These are phyloP conservation scores for Vigna mungo DNA, from an alignment of 306 rosid species.

Conservation along the genomic window DNA sequence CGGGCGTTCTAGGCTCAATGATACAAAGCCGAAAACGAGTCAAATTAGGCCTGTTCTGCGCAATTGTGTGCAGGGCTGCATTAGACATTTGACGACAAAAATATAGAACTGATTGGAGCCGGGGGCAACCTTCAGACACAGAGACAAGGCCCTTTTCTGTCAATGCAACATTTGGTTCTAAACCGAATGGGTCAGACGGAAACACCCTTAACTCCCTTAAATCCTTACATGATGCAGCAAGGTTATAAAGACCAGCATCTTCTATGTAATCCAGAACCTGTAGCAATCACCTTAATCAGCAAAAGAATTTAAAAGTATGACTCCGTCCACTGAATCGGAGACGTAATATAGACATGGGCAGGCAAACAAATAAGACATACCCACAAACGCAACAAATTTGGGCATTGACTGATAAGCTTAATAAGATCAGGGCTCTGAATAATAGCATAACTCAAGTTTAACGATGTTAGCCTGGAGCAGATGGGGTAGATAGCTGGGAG, in stretches of 20 bases:
- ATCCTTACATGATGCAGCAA: conserved; percentile 87
- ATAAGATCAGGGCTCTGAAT: conserved; percentile 72
- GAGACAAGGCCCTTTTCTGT: conserved; percentile 89
- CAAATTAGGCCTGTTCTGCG: conserved; percentile 76
- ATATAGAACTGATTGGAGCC: conserved; percentile 87
- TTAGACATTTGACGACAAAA: conserved; percentile 95
- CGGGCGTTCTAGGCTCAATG: conserved; percentile 80
- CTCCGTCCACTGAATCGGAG: conserved; percentile 17
- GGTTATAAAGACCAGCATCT: conserved; percentile 74
- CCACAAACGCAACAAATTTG: conserved; percentile 77
- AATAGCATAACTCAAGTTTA: conserved; percentile 78
- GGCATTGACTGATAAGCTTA: conserved; percentile 77
- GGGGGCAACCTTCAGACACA: conserved; percentile 91
- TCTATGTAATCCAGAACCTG: conserved; percentile 96
- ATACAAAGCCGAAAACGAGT: conserved; percentile 93
- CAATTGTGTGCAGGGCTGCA: conserved; percentile 83
- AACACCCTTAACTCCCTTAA: conserved; percentile 88
- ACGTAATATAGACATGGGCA: conserved; percentile 1
- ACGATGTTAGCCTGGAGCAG: conserved; percentile 73
- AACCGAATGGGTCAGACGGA: conserved; percentile 81
- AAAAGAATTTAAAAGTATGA: conserved; percentile 29
- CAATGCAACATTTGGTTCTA: conserved; percentile 75
- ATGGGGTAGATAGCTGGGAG: conserved; percentile 71
- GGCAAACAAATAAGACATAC: conserved; percentile 53
- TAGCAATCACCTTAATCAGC: conserved; percentile 46